Evolutionary conservation across 805 yeast genomes (phyloP).

Genomic region (Starmerella vaccinii): DNA sequence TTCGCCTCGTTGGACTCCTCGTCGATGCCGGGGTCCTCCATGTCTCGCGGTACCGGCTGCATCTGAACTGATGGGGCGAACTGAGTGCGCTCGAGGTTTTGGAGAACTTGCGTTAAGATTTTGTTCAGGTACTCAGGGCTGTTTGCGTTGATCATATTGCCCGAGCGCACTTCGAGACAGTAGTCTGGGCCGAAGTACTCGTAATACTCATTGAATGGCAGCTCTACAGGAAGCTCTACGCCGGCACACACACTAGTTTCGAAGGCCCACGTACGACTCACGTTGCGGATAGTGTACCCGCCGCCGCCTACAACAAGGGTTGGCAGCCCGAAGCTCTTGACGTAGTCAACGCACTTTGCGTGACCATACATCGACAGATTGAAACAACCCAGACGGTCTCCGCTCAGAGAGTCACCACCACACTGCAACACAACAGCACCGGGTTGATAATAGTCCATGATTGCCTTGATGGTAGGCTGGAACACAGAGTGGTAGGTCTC

Average conservation of each 20-base stretch:
- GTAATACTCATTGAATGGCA: constrained; percentile 91
- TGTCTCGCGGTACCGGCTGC: constrained; percentile 78
- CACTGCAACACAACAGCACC: constrained; percentile 91
- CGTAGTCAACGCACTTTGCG: constrained; percentile 86
- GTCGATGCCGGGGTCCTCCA: constrained; percentile 76
- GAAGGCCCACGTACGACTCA: constrained; percentile 88
- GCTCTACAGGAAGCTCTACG: constrained; percentile 41
- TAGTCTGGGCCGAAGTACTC: constrained; percentile 97
- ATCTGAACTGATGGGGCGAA: constrained; percentile 96
- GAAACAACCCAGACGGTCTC: constrained; percentile 89
- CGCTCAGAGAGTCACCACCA: constrained; percentile 93
- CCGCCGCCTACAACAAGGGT: constrained; percentile 93
- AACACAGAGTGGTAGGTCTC: constrained; percentile 75
- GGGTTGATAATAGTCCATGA: constrained; percentile 84
- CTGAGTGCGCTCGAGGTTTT: constrained; percentile 77
- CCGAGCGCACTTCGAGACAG: constrained; percentile 84
- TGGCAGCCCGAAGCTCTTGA: constrained; percentile 82
- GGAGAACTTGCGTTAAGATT: constrained; percentile 62
- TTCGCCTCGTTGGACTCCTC: constrained; percentile 75
- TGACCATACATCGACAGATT: constrained; percentile 86
- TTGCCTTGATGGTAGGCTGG: constrained; percentile 59
- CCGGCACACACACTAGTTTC: constrained; percentile 77
- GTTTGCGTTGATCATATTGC: constrained; percentile 94
- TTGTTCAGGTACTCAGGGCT: constrained; percentile 84
- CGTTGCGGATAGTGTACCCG: constrained; percentile 94